Percentiles rank a stretch among this genome's conserved stretches.
These are phyloP conservation scores for Pontederia paniculata DNA, from an alignment of 176 grass and related monocot genomes.

Conservation along the genomic window DNA sequence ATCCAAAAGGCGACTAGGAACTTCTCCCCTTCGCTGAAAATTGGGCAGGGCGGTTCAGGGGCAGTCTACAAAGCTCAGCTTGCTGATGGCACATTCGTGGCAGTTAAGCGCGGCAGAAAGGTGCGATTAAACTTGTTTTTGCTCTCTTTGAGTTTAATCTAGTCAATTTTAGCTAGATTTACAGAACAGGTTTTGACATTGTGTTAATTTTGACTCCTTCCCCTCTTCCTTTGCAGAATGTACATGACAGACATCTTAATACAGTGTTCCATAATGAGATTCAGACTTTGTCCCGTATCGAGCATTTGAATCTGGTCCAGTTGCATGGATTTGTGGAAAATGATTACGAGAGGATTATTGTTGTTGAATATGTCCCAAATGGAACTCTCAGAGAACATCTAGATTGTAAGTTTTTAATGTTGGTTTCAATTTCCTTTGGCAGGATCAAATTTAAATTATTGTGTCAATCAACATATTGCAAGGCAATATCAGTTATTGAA, in stretches of 20 bases:
- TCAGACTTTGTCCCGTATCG: slow-evolving; percentile 2
- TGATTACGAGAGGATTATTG: slow-evolving; percentile 6
- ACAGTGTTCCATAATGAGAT: slow-evolving; percentile 12
- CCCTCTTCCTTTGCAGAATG: slow-evolving; percentile 3
- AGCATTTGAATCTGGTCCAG: slow-evolving; percentile 8
- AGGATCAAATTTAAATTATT: background rate
- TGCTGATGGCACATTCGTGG: slow-evolving; percentile 1
- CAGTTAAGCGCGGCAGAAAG: slow-evolving; percentile 10
- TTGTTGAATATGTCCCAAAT: slow-evolving; percentile 9
- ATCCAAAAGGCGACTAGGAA: slow-evolving; percentile 4
- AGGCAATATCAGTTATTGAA: background rate
- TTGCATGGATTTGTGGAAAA: slow-evolving; percentile 4
- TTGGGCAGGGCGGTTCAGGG: slow-evolving; percentile 4
- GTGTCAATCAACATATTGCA: background rate
- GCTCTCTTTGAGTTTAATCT: background rate
- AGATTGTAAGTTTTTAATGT: slow-evolving; percentile 2
- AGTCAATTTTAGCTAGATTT: too few species aligned
- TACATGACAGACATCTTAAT: background rate
- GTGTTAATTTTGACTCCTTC: too few species aligned
- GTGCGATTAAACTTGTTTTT: too few species aligned
- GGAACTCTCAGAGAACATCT: slow-evolving; percentile 16
- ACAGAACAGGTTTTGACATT: background rate
- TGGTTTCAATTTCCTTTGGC: background rate
- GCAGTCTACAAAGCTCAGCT: slow-evolving; percentile 1
- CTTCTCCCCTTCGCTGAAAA: slow-evolving; percentile 8